Evolutionary conservation across 805 yeast genomes (phyloP), one percentile per base, ranked within the genome.

Genomic region (Starmerella ratchasimensis): DNA sequence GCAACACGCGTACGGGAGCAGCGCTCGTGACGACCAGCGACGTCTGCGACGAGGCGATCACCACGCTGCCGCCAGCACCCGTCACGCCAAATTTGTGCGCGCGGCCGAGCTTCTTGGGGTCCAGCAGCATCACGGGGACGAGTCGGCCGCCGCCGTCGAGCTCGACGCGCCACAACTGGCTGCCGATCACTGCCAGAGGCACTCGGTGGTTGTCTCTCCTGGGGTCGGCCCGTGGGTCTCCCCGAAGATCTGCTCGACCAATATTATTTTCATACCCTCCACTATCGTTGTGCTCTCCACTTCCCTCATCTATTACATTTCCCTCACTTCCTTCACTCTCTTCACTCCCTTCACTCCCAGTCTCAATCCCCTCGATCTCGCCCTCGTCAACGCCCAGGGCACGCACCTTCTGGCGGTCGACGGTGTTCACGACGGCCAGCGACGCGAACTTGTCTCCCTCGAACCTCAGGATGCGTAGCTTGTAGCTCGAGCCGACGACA

Each of bases 401-500:
- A 4, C 39, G 38, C 21, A 43, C 33, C 14, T 27, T 19, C 22
- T 36, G 39, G 25, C 37, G 23, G 11, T 28, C 41, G 3, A 41
- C 39, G n/a, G 38, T 24, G 16, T 37, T 39, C 9, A 43, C 28
- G 6, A 43, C 37, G 5, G 25, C 5, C 14, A 17, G 18, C 13
- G 26, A 21, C 9, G 27, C 14, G 10, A 40, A 11, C 14, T 11
- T 14, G 17, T 24, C 14, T 19, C 19, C 21, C 13, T 19, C 15
- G 21, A 36, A 31, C 15, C 18, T 27, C 16, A 38, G 18, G n/a
- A 38, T 28, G 11, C 49, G 41, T n/a, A 45, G 21, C 27, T 45
- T 45, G 33, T 45, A 45, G 11, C 38, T 21, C 9, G 49, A 45
- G 5, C 35, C 49, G 8, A 45, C 47, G 13, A 37, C 45, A 15